phyloP scores from a whole-genome alignment of 495 filamentous ascomycete species.

The Tuber melanosporum region DNA sequence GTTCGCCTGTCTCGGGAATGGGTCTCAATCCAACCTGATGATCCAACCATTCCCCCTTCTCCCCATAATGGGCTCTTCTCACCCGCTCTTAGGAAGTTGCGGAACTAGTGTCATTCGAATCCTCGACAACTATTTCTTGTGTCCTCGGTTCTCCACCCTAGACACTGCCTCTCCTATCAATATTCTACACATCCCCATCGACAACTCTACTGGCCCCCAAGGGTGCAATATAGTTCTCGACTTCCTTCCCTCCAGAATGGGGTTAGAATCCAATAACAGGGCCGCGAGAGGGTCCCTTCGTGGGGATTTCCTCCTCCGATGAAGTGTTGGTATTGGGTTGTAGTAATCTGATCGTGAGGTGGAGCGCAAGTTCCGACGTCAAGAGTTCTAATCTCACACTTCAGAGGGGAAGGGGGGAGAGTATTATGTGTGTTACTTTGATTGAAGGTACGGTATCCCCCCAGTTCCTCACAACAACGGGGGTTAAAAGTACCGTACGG shows the following conservation, averaged over 20 bases:
- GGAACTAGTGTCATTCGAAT: background rate
- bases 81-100: background rate
- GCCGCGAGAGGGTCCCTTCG: slow-evolving; percentile 17
- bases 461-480: background rate
- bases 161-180: slow-evolving; percentile 22
- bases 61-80: background rate
- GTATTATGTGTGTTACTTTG: slow-evolving; percentile 25
- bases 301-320: slow-evolving; percentile 7
- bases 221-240: slow-evolving; percentile 12
- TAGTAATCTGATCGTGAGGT: slow-evolving; percentile 15
- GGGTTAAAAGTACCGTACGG: too few relatives aligned
- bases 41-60: background rate
- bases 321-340: background rate
- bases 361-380: slow-evolving; percentile 16
- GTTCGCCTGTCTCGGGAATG: background rate
- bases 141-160: slow-evolving; percentile 20
- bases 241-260: background rate
- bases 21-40: background rate
- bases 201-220: slow-evolving; percentile 19
- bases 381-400: slow-evolving; percentile 28
- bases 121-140: background rate
- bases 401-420: slow-evolving; percentile 27
- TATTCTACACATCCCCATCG: slow-evolving; percentile 28
- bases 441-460: slow-evolving; percentile 24
- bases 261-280: slow-evolving; percentile 27